Evolutionary conservation across 495 filamentous ascomycete genomes (phyloP), one percentile per base, ranked within the genome.

Genomic region (Podospora pseudoanserina): DNA sequence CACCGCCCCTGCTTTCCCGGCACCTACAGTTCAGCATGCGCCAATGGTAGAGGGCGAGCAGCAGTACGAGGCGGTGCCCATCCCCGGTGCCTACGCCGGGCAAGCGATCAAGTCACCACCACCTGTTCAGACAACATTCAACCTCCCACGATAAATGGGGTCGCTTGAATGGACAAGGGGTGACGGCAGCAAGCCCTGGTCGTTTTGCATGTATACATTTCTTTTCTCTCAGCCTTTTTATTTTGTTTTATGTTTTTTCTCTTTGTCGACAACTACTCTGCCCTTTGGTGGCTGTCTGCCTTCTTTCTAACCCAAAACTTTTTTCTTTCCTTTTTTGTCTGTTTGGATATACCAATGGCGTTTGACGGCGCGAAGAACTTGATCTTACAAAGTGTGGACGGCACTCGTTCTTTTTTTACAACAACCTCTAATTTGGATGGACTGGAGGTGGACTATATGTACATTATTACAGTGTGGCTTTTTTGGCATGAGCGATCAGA

Each of bases 51-150:
- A 84, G 1, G 87, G 87, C 60, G 89, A 91, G 82, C 79, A 86
- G 73, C 82, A 84, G 66, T 91, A 90, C 78, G 89, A 86, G 56
- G 78, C 84, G 16, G 89, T 91, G 49, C 87, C 88, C 5, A 90
- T 91, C 68, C 89, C 89, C 0, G 86, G 87, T 20, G 85, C 89
- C 0, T 91, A 90, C 62, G 75, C 75, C 27, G 81, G 80, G 26
- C 79, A 79, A 60, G 78, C 77, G 3, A 58, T 84, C 63, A 81
- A 80, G 77, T 79, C 74, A 70, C 82, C 82, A 59, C 78, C 79
- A 30, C 70, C 81, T 4, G 69, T 64, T 11, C 79, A 82, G 72
- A 79, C 81, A 3, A 73, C 65, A 64, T 81, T 84, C 68, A 68
- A 75, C 44, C 57, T 72, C 5, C 70, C 70, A 11, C 61, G 74